These are phyloP conservation scores for Coemansia pectinata DNA, from an alignment of 192 early-diverging fungal genomes.

Conservation along the genomic window DNA sequence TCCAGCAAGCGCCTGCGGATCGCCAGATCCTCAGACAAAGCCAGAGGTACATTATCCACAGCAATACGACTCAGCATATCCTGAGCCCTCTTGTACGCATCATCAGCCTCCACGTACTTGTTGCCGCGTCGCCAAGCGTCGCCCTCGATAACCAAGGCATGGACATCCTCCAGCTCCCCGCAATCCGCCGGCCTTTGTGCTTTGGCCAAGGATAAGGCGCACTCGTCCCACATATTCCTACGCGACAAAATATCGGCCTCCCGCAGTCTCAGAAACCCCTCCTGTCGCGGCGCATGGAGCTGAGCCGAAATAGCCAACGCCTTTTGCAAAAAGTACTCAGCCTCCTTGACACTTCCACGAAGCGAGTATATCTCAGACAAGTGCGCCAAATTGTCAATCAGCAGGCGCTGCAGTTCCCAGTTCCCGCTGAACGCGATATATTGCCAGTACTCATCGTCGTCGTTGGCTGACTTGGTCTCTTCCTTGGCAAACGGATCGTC, in stretches of 20 bases:
- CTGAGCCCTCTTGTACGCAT: constrained; percentile 19
- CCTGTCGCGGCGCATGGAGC: constrained; percentile 25
- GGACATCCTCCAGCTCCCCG: neutral
- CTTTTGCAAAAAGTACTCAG: constrained; percentile 43
- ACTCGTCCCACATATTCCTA: constrained; percentile 32
- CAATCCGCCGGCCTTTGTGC: neutral
- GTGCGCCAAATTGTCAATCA: constrained; percentile 34
- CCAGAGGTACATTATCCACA: neutral
- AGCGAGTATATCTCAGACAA: constrained; percentile 36
- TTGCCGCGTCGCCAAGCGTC: constrained; percentile 33
- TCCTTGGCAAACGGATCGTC: constrained; percentile 34
- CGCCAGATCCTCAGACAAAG: constrained; percentile 27
- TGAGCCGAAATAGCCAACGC: constrained; percentile 22
- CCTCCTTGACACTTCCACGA: constrained; percentile 47
- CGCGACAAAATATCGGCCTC: constrained; percentile 41
- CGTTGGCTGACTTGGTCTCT: neutral
- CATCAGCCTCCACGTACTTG: constrained; percentile 8
- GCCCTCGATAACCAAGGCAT: constrained; percentile 34
- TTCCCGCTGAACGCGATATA: constrained; percentile 33
- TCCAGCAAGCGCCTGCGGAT: constrained; percentile 19
- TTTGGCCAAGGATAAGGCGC: constrained; percentile 8
- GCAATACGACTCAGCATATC: neutral
- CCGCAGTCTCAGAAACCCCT: constrained; percentile 12
- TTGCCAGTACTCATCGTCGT: constrained; percentile 11
- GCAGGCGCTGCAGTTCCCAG: constrained; percentile 48